Base-by-base conservation (phyloP, 176 grass and related monocot genomes). In the Tuctoria greenei region DNA sequence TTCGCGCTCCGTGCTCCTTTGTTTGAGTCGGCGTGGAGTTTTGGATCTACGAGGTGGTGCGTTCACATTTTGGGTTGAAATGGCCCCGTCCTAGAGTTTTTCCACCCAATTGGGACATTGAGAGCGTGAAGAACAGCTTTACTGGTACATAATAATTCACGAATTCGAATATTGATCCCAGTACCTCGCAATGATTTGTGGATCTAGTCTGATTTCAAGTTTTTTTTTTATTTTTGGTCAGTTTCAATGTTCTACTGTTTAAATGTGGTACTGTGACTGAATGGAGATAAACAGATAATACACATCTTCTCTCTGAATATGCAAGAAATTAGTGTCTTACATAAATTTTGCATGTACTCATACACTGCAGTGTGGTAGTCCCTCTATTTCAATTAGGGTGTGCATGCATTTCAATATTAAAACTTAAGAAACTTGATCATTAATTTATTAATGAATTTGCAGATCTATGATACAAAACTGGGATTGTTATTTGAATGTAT, bases 41-140 rank as follows among this genome's bases (percentile, higher is more conserved):
- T 27, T 69, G 56, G 67, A 81, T 88, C 71, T 81, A 67, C 64
- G 3, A 50, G 21, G 35, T 44, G 23, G 18, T 79, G 1, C 20
- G 50, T 25, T 8, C 37, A 14, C 24, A 21, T 71, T 65, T 35
- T 16, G 21, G 2, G 55, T 15, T 15, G 11, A 64, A 46, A 20
- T 24, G 17, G 61, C 27, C 49, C 20, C 42, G 37, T 39, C 20
- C 6, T 57, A 16, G 4, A 38, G 20, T 58, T 75, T 75, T 37
- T 35, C 39, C 66, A 47, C 66, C 57, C 46, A 66, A 25, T 52
- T 26, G 41, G 50, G 42, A 52, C 34, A 7, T 37, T 31, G 36
- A 27, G 38, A 38, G 64, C n/a, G 52, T 17, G 64, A 16, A 35
- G 17, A 25, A 25, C 59, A 49, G 28, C 67, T 15, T 62, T 27